Percentiles rank a stretch among this genome's conserved stretches.
phyloP scores from a whole-genome alignment of 345 rosid species.

The Salix udensis region DNA sequence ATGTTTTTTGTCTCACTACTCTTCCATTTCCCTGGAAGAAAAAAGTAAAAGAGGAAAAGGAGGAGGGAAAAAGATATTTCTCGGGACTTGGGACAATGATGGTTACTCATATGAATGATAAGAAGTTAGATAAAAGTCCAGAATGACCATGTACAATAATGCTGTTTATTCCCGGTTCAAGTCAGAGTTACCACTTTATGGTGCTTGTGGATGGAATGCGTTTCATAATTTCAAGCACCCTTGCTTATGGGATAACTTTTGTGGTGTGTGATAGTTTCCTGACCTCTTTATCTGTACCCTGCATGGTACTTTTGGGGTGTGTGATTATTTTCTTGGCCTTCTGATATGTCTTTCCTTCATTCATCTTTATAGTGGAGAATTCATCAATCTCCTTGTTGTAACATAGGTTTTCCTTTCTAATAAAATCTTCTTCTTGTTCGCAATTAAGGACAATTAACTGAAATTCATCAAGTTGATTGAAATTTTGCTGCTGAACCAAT shows the following conservation, averaged over 20 bases:
- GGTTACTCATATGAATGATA: background rate
- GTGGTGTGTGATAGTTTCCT: background rate
- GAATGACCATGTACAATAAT: background rate
- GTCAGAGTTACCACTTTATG: background rate
- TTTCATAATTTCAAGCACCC: background rate
- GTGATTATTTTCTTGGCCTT: background rate
- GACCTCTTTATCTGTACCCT: background rate
- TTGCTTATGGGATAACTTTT: background rate
- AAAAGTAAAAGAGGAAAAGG: background rate
- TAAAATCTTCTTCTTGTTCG: background rate
- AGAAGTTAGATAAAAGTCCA: background rate
- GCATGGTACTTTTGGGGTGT: background rate
- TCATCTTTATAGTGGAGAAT: background rate
- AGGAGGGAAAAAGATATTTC: too few relatives aligned
- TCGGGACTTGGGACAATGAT: background rate
- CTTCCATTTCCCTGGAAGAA: background rate
- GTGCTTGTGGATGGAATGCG: background rate
- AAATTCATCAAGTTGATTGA: background rate
- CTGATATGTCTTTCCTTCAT: background rate
- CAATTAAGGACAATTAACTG: background rate
- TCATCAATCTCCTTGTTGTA: background rate
- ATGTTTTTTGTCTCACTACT: background rate
- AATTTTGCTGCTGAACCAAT: background rate
- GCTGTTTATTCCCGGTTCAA: background rate
- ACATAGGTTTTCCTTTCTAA: background rate